A percentile compares a stretch with the other conserved stretches of the same genome.
phyloP scores from a whole-genome alignment of 805 yeast species.

The Helenozyma rhizophorensis region DNA sequence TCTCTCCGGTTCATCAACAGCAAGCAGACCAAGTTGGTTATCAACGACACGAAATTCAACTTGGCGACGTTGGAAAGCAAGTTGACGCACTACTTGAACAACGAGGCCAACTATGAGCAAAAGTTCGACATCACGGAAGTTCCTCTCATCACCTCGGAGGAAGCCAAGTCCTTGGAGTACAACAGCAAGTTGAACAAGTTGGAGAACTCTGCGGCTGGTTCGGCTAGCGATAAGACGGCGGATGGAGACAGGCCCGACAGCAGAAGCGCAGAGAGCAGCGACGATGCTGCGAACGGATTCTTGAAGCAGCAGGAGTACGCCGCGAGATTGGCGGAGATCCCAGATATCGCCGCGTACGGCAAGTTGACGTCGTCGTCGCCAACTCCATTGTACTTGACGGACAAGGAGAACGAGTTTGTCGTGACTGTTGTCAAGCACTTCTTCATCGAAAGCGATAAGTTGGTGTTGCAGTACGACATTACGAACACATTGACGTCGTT shows the following conservation, averaged over 20 bases:
- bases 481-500: slow-evolving; percentile 80
- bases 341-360: slow-evolving; percentile 74
- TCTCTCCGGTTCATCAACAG: slow-evolving; percentile 61
- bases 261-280: no score
- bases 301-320: slow-evolving; percentile 61
- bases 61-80: slow-evolving; percentile 74
- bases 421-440: slow-evolving; percentile 81
- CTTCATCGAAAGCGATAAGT: slow-evolving; percentile 60
- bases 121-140: slow-evolving; percentile 72
- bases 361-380: slow-evolving; percentile 66
- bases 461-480: slow-evolving; percentile 76
- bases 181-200: slow-evolving; percentile 45
- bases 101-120: slow-evolving; percentile 41
- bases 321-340: slow-evolving; percentile 63
- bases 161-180: slow-evolving; percentile 59
- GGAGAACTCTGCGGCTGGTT: slow-evolving; percentile 23
- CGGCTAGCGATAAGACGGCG: slow-evolving; percentile 14
- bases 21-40: slow-evolving; percentile 44
- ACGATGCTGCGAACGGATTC: slow-evolving; percentile 20
- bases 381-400: slow-evolving; percentile 66
- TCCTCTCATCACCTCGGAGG: slow-evolving; percentile 64
- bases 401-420: slow-evolving; percentile 88
- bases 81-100: slow-evolving; percentile 65
- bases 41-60: slow-evolving; percentile 67
- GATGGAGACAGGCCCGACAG: slow-evolving; percentile 19